A percentile compares a stretch with the other conserved stretches of the same genome.
These are phyloP conservation scores for Podospora anserina DNA, from an alignment of 495 filamentous ascomycete species.

Conservation along the genomic window DNA sequence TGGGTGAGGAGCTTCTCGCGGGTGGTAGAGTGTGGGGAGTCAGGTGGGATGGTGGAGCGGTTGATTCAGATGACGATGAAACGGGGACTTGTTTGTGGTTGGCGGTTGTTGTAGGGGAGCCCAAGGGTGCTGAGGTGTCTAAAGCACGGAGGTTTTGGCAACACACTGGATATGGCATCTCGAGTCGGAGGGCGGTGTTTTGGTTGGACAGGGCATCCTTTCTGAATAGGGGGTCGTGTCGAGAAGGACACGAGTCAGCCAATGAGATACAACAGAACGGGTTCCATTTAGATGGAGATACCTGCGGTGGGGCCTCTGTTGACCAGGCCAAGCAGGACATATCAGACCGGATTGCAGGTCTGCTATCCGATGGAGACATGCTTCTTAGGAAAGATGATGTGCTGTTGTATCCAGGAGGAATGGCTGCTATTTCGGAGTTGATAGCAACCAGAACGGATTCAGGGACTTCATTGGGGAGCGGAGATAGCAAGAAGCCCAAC, in stretches of 20 bases:
- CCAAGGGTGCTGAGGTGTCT: constrained; percentile 13
- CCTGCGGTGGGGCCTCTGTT: background rate
- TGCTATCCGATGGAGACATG: background rate
- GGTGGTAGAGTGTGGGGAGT: background rate
- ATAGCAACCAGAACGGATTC: background rate
- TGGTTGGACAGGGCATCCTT: constrained; percentile 22
- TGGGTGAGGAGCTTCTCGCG: background rate
- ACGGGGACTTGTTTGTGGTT: background rate
- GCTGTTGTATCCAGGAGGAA: background rate
- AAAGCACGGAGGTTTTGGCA: constrained; percentile 30
- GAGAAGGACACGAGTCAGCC: background rate
- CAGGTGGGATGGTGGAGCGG: background rate
- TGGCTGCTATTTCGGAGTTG: background rate
- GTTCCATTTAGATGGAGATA: background rate
- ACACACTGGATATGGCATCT: constrained; percentile 32
- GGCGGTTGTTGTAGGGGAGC: constrained; percentile 2
- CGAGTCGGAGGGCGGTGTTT: constrained; percentile 23
- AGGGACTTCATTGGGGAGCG: no score
- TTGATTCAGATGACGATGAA: background rate
- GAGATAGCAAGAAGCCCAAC: background rate
- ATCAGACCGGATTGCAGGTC: background rate
- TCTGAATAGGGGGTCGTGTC: background rate
- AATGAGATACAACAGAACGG: background rate
- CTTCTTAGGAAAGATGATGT: background rate
- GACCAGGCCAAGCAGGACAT: background rate